Evolutionary conservation across 371 early-diverging fungal genomes (phyloP).

Genomic region (Syncephalastrum monosporum): DNA sequence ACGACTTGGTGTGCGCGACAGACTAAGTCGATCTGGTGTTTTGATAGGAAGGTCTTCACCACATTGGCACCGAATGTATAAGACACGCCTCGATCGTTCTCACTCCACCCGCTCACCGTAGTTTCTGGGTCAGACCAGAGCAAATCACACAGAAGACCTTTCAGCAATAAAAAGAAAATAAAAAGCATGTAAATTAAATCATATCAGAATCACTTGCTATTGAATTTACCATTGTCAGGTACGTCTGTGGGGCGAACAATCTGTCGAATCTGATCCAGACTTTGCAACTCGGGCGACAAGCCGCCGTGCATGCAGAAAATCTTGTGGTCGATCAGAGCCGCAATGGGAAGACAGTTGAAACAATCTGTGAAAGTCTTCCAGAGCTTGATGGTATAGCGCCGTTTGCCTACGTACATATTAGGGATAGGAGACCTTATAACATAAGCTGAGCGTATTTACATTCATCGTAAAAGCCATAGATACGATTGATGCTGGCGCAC

Average conservation of each 20-base stretch:
- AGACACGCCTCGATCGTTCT: conserved; percentile 97
- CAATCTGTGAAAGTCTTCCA: conserved; percentile 98
- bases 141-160: conserved; percentile 79
- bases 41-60: conserved; percentile 84
- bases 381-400: conserved; percentile 89
- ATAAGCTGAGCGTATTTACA: conserved; percentile 44
- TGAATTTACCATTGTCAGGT: conserved; percentile 70
- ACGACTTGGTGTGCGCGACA: conserved; percentile 99
- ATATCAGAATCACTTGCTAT: neutral
- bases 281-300: conserved; percentile 87
- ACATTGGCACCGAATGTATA: conserved; percentile 92
- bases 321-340: conserved; percentile 94
- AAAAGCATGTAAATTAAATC: neutral
- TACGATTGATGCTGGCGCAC: conserved; percentile 88
- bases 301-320: conserved; percentile 99
- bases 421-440: neutral
- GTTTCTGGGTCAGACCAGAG: conserved; percentile 90
- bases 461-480: conserved; percentile 99
- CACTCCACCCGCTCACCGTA: conserved; percentile 86
- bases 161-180: neutral
- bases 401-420: conserved; percentile 54
- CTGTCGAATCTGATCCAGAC: conserved; percentile 91
- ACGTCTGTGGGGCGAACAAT: conserved; percentile 95
- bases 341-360: conserved; percentile 97
- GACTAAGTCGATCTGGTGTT: conserved; percentile 90